Evolutionary conservation across 2,329 filamentous ascomycete species (phyloP), one percentile per base, ranked within the genome.

Genomic region (Penicillium italicum): DNA sequence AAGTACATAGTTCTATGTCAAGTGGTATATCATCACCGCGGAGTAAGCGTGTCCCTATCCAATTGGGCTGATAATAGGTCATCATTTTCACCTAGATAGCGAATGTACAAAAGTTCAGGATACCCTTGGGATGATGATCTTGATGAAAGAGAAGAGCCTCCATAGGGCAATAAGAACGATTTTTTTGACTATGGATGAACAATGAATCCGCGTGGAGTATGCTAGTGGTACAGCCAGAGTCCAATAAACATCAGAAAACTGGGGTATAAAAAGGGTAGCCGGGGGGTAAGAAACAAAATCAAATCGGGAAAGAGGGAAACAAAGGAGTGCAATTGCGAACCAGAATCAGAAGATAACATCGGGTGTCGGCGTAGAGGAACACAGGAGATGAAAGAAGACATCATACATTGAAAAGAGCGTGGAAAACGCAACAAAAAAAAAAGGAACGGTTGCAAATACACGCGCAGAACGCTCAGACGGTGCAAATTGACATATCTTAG

Each of bases 191-290:
- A 60, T 54, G 49, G 47, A 47, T 58, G 59, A 41, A 60, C 53
- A 48, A 54, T 49, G 37, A 59, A 55, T 57, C 59, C 62, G 45
- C 52, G 55, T 46, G 50, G 41, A 55, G 52, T 50, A 55, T 64
- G 58, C 59, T 65, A 65, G 52, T 66, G 57, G 63, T 66, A 66
- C 63, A 66, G 54, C 63, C 63, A 66, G 63, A 60, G 63, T 66
- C 63, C 63, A 62, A 65, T 65, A 40, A 66, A 63, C 59, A 65
- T 66, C 61, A 58, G 63, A 55, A 63, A 64, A 65, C 63, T 62
- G 62, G 63, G 63, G 63, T 66, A 66, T 66, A 66, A 66, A 53
- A 53, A 61, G 47, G 57, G 43, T 31, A 36, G 44, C 48, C 48
- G 50, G 40, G 53, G 36, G 41, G 14, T 22, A 16, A 11, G 33